A percentile compares a stretch with the other conserved stretches of the same genome.
Conservation (phyloP, 2,329 filamentous ascomycete species). For the Pseudogymnoascus sp. region DNA sequence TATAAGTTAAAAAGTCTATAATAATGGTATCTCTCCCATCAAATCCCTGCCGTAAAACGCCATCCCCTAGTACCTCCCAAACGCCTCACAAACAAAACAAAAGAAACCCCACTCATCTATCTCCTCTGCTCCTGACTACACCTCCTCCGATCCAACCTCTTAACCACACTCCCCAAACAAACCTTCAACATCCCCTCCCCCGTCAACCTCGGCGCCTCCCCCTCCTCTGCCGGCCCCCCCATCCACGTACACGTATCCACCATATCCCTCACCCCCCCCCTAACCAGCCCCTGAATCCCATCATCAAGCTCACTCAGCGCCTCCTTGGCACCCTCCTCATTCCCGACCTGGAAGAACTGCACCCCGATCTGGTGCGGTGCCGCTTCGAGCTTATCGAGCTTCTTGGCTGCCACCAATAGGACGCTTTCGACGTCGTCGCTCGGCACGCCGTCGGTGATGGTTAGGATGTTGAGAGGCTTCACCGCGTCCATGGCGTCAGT, state of each 20-base stretch:
- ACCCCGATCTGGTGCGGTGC: constrained; percentile 78
- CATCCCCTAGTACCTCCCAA: not conserved
- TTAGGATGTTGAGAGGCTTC: constrained; percentile 83
- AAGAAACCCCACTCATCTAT: not conserved
- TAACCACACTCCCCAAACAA: constrained; percentile 66
- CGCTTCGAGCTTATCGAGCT: constrained; percentile 61
- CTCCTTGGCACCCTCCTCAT: constrained; percentile 53
- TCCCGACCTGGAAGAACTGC: constrained; percentile 92
- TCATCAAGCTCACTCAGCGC: constrained; percentile 71
- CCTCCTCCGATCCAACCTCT: constrained; percentile 47
- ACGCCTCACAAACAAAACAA: not conserved
- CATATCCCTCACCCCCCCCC: constrained; percentile 65
- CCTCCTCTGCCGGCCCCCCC: constrained; percentile 31
- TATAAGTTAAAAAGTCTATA: not conserved
- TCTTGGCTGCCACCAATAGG: constrained; percentile 58
- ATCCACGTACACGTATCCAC: constrained; percentile 81
- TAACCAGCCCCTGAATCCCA: constrained; percentile 46
- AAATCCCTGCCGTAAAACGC: not conserved
- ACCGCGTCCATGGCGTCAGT: constrained; percentile 34
- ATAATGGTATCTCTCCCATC: not conserved
- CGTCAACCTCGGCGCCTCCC: constrained; percentile 40
- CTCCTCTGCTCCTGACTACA: constrained; percentile 21
- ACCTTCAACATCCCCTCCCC: constrained; percentile 70
- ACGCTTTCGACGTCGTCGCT: constrained; percentile 68
- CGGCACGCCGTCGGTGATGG: constrained; percentile 81